phyloP scores from a whole-genome alignment of 2,329 filamentous ascomycete genomes.

The Epichloe gansuensis region DNA sequence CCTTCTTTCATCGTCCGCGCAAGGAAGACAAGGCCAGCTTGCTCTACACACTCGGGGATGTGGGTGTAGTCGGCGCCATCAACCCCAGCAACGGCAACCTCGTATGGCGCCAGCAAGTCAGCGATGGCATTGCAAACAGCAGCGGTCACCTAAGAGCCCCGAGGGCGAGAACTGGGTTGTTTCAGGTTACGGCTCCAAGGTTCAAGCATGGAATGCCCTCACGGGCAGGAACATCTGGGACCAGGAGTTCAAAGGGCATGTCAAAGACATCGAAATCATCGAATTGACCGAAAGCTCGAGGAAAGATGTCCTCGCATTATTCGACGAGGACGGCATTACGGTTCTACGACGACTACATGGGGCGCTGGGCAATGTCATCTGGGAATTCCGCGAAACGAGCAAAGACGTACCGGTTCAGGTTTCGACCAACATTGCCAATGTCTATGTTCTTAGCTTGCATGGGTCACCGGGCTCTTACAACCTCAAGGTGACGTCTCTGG shows the following conservation, averaged over 20 bases:
- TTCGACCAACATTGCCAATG: constrained; percentile 54
- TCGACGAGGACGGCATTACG: constrained; percentile 43
- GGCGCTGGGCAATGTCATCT: constrained; percentile 58
- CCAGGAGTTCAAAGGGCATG: constrained; percentile 42
- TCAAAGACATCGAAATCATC: constrained; percentile 66
- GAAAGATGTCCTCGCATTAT: constrained; percentile 63
- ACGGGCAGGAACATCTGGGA: constrained; percentile 73
- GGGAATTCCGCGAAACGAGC: constrained; percentile 62
- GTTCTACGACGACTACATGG: constrained; percentile 63
- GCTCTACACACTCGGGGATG: constrained; percentile 81
- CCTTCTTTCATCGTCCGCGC: constrained; percentile 87
- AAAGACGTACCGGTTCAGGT: constrained; percentile 64
- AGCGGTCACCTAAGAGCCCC: constrained; percentile 53
- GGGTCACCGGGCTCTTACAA: constrained; percentile 57
- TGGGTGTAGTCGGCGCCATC: constrained; percentile 72
- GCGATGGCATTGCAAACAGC: constrained; percentile 34
- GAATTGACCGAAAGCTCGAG: constrained; percentile 51
- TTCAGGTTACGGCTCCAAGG: constrained; percentile 55
- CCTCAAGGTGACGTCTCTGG: constrained; percentile 63
- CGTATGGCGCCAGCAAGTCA: constrained; percentile 73
- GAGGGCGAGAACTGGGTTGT: constrained; percentile 68
- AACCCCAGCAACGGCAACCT: constrained; percentile 77
- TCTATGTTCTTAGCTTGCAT: constrained; percentile 71
- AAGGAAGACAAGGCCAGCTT: constrained; percentile 74
- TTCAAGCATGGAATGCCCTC: constrained; percentile 73